These are phyloP conservation scores for Plasmodium reichenowi DNA, from an alignment of 169 alveolate species.

Conservation along the genomic window DNA sequence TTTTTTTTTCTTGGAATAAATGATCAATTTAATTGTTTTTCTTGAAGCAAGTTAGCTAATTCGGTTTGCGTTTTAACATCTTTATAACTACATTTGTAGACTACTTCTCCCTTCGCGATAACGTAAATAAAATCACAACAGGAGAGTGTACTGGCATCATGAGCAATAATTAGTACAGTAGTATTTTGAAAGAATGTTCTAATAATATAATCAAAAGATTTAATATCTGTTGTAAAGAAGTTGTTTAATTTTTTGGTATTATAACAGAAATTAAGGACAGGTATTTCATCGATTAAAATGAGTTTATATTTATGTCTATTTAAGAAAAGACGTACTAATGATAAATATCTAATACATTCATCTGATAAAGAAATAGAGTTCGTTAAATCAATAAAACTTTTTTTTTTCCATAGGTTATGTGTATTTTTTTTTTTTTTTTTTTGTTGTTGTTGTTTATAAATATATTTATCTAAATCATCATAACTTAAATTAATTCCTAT, in stretches of 20 bases:
- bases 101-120: constrained; percentile 77
- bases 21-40: neutral
- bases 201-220: constrained; percentile 61
- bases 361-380: constrained; percentile 73
- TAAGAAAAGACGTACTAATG: constrained; percentile 83
- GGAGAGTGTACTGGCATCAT: constrained; percentile 79
- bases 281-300: constrained; percentile 88
- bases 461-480: constrained; percentile 50
- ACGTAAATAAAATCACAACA: constrained; percentile 83
- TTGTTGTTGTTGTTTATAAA: constrained; percentile 19
- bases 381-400: neutral
- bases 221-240: constrained; percentile 32
- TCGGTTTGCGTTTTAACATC: constrained; percentile 60
- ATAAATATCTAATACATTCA: constrained; percentile 82
- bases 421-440: constrained; percentile 7
- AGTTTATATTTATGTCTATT: constrained; percentile 82
- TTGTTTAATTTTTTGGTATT: constrained; percentile 4
- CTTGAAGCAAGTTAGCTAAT: constrained; percentile 23
- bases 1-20: neutral
- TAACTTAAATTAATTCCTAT: constrained; percentile 42
- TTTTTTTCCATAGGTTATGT: neutral
- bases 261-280: constrained; percentile 42
- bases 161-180: constrained; percentile 81
- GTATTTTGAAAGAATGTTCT: constrained; percentile 77
- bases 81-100: constrained; percentile 37